Evolutionary conservation across 78 protist species (phyloP).

Genomic region (Tieghemostelium lacteum): DNA sequence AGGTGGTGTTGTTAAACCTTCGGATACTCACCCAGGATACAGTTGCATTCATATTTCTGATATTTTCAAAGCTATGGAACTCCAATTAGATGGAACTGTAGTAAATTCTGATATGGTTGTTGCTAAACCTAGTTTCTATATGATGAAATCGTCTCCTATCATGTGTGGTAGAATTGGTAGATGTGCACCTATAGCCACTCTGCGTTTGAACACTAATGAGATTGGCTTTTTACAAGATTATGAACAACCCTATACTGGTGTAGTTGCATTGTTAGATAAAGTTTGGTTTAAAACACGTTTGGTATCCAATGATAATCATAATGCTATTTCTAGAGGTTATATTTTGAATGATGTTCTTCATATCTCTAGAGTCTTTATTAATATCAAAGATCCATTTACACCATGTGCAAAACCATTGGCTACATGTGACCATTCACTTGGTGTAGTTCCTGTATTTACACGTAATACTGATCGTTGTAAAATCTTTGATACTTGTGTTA

Average conservation of each 20-base stretch:
- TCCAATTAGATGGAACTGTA: not conserved
- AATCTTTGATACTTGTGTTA: constrained; percentile 11
- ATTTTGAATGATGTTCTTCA: not conserved
- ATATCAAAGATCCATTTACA: not conserved
- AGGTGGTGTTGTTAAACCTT: constrained; percentile 3
- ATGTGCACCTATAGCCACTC: not conserved
- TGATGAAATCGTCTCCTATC: not conserved
- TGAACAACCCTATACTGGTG: not conserved
- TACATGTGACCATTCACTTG: not conserved
- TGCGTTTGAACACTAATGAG: constrained; percentile 5
- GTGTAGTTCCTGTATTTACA: not conserved
- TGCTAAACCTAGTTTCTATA: not conserved
- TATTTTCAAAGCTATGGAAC: not conserved
- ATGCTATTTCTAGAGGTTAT: constrained; percentile 1
- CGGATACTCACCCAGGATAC: not conserved
- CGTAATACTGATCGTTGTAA: constrained; percentile 10
- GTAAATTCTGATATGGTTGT: not conserved
- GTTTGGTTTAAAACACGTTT: constrained; percentile 16
- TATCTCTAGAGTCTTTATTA: not conserved
- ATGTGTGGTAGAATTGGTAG: not conserved
- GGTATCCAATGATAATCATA: not conserved
- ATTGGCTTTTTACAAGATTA: not conserved
- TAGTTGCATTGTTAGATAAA: constrained; percentile 6
- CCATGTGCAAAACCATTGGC: not conserved
- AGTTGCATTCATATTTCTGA: constrained; percentile 9